Evolutionary conservation across 2,329 filamentous ascomycete species (phyloP), one percentile per base, ranked within the genome.

Genomic region (Xylariomycetidae sp.): DNA sequence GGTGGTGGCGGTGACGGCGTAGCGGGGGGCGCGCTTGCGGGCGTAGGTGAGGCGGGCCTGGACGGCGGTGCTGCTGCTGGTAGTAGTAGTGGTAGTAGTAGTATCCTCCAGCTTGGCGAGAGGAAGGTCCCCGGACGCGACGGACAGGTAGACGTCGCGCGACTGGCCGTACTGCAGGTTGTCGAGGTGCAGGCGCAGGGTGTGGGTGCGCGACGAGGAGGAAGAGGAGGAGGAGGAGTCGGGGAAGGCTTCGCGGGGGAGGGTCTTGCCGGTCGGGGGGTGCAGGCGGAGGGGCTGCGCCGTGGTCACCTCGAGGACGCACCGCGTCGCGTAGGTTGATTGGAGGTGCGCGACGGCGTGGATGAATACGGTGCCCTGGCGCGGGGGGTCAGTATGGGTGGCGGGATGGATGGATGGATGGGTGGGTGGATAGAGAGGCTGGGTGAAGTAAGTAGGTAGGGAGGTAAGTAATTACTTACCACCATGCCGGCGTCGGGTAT

Each of bases 401-500:
- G n/a, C n/a, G n/a, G n/a, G n/a, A n/a, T n/a, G n/a, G n/a, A n/a
- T n/a, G n/a, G n/a, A n/a, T n/a, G n/a, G n/a, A n/a, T n/a, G n/a
- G n/a, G n/a, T n/a, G n/a, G n/a, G n/a, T n/a, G n/a, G n/a, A n/a
- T n/a, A n/a, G n/a, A n/a, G n/a, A n/a, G n/a, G n/a, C n/a, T n/a
- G n/a, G n/a, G 2, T 16, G 10, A 4, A 24, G 31, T 48, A 35
- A 46, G 29, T 31, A 23, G 14, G 19, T 5, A 19, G 6, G 12
- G 12, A 25, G n/a, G 10, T 4, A n/a, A n/a, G n/a, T n/a, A n/a
- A n/a, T n/a, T 15, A 5, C 59, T 36, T 41, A 65, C 62, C 38
- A 80, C 72, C 73, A 80, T 78, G 38, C 74, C 71, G 0, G 72
- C 67, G 34, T 80, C 75, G 0, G 74, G 70, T 13, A 80, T 79